Conservation (phyloP, 805 yeast genomes). For the Clavispora carvajalis region DNA sequence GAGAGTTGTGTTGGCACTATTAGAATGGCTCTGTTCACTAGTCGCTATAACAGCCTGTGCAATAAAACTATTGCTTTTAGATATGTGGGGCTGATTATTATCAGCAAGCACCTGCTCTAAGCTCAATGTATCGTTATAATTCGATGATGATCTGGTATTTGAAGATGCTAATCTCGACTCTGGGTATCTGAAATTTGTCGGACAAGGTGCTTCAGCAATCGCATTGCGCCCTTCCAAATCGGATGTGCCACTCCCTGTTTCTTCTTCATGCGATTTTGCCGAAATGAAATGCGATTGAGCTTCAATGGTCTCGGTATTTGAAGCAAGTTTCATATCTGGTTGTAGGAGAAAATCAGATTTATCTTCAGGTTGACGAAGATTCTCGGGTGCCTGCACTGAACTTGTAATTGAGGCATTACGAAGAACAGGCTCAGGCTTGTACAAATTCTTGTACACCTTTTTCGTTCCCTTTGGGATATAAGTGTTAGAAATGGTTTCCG, state of each 20-base stretch:
- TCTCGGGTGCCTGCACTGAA: neutral
- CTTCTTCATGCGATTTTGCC: no score
- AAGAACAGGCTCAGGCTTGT: slow-evolving; percentile 22
- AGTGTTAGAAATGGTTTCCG: slow-evolving; percentile 11
- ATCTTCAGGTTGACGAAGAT: no score
- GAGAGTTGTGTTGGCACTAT: neutral
- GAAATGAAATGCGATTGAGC: no score
- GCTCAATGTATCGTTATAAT: neutral
- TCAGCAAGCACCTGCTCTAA: neutral
- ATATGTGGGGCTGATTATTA: neutral
- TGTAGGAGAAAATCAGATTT: no score
- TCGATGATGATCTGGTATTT: neutral
- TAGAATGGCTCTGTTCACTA: neutral
- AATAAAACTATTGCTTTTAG: neutral
- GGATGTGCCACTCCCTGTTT: no score
- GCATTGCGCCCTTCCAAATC: no score
- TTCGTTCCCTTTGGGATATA: slow-evolving; percentile 22
- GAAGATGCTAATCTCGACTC: neutral
- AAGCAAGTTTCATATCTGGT: no score
- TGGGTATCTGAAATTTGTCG: neutral
- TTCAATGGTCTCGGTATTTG: no score
- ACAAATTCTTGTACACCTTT: slow-evolving; percentile 17
- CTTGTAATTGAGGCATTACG: slow-evolving; percentile 7
- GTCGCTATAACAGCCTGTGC: neutral
- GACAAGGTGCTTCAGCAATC: neutral